Conservation (phyloP, 176 grass and related monocot genomes). For the Bolboschoenus planiculmis region DNA sequence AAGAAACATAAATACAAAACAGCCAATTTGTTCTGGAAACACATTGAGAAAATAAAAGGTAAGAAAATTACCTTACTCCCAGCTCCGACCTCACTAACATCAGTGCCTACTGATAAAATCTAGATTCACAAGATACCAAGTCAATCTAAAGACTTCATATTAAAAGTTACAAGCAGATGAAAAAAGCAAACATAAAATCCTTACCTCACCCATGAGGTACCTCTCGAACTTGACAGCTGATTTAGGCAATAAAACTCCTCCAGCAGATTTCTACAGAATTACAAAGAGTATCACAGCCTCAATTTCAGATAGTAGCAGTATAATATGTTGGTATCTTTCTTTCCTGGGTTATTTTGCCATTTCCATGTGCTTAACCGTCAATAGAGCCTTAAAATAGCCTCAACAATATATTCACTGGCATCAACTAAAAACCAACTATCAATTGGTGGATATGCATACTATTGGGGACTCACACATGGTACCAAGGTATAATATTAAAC, state of each 20-base stretch:
- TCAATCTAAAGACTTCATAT: not conserved
- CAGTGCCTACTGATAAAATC: conserved; percentile 84
- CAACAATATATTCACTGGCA: not conserved
- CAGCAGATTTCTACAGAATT: conserved; percentile 71
- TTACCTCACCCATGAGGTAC: conserved; percentile 96
- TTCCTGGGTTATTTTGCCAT: not conserved
- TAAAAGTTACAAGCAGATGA: not conserved
- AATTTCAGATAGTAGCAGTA: not conserved
- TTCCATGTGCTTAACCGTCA: not conserved
- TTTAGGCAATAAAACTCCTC: conserved; percentile 80
- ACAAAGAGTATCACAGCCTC: not conserved
- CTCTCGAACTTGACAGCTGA: conserved; percentile 96
- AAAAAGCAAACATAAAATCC: conserved; percentile 13
- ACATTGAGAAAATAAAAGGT: not conserved
- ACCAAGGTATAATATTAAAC: not conserved
- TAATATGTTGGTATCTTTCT: not conserved
- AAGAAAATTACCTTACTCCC: conserved; percentile 70
- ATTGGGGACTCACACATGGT: not conserved
- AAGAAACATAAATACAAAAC: not conserved
- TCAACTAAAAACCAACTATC: not conserved
- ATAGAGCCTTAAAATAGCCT: not conserved
- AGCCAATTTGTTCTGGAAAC: not conserved
- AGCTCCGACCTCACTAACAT: conserved; percentile 68
- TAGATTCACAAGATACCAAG: conserved; percentile 19
- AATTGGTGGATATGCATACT: not conserved